Evolutionary conservation across 306 rosid species (phyloP).

Genomic region (Lagenaria siceraria): DNA sequence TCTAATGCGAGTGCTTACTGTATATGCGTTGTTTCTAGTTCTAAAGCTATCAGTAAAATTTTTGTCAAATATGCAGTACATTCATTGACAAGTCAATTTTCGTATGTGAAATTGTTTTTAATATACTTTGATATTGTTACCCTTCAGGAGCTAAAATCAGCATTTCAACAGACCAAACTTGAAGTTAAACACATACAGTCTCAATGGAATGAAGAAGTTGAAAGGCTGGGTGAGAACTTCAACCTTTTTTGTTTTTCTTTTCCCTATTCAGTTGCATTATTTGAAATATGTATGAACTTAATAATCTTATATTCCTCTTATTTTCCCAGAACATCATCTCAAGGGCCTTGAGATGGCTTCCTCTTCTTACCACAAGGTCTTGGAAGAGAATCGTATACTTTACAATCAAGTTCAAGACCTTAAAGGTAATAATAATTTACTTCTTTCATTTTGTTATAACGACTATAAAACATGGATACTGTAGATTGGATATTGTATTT

Average conservation of each 20-base stretch:
- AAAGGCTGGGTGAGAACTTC: slow-evolving; percentile 49
- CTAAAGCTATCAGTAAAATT: neutral
- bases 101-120: neutral
- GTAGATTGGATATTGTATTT: neutral
- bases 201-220: slow-evolving; percentile 50
- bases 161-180: slow-evolving; percentile 39
- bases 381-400: slow-evolving; percentile 75
- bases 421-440: slow-evolving; percentile 40
- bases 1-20: neutral
- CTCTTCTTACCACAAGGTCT: slow-evolving; percentile 68
- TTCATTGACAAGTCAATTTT: neutral
- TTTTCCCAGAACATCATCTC: slow-evolving; percentile 50
- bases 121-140: neutral
- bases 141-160: slow-evolving; percentile 48
- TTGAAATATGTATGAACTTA: slow-evolving; percentile 1
- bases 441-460: neutral
- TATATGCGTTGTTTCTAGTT: neutral
- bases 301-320: neutral
- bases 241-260: neutral
- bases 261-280: neutral
- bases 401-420: slow-evolving; percentile 96
- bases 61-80: neutral
- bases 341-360: slow-evolving; percentile 66
- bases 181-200: slow-evolving; percentile 51
- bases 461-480: neutral